A percentile compares a stretch with the other conserved stretches of the same genome.
Conservation (phyloP, 257 asterid species). For the Rauvolfia tetraphylla region DNA sequence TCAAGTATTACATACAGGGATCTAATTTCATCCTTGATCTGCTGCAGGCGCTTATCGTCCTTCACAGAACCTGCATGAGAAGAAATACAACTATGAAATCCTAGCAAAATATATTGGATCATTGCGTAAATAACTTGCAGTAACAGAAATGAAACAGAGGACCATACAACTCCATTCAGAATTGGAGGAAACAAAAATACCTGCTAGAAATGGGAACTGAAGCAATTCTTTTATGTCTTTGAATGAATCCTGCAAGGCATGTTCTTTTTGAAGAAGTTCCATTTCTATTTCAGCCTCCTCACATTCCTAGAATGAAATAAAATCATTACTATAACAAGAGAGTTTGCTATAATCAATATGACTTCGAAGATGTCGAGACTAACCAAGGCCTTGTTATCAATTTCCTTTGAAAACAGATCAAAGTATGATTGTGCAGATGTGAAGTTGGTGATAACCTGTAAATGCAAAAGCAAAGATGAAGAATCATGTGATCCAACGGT, state of each 20-base stretch:
- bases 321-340: conserved; percentile 19
- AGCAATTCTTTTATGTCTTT: conserved; percentile 52
- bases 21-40: conserved; percentile 72
- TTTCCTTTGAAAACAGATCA: conserved; percentile 29
- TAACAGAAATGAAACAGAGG: not conserved
- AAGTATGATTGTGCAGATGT: conserved; percentile 31
- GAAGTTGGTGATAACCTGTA: conserved; percentile 37
- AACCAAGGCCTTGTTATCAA: conserved; percentile 29
- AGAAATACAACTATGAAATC: conserved; percentile 1
- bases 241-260: conserved; percentile 38
- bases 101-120: not conserved
- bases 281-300: conserved; percentile 96
- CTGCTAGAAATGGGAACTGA: conserved; percentile 52
- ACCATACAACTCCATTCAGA: not conserved
- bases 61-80: conserved; percentile 47
- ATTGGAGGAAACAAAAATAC: conserved; percentile 28
- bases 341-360: not conserved
- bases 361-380: conserved; percentile 10
- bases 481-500: not conserved
- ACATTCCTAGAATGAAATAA: conserved; percentile 52
- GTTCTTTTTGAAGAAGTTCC: conserved; percentile 78
- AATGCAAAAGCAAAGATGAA: not conserved
- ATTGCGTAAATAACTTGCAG: not conserved
- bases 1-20: conserved; percentile 56
- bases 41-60: conserved; percentile 63